These are phyloP conservation scores for Heliamphora pulchella DNA, from an alignment of 179 eudicot genomes.

Conservation along the genomic window DNA sequence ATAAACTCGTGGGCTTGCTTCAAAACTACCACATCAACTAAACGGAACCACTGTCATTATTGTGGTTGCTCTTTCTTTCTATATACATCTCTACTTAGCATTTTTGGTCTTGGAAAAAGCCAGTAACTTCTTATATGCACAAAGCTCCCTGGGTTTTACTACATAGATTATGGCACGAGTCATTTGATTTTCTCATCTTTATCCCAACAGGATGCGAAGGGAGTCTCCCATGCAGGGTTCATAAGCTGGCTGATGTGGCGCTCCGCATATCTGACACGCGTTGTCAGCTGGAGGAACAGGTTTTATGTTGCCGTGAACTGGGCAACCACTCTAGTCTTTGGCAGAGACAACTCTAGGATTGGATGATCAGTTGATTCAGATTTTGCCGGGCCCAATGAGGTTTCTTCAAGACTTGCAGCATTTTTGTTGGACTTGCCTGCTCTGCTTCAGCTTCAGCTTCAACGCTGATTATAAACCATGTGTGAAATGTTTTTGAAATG, in stretches of 20 bases:
- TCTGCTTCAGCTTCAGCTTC: slow-evolving; percentile 10
- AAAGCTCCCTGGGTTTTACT: too few relatives aligned
- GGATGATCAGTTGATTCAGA: slow-evolving; percentile 15
- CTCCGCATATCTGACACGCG: slow-evolving; percentile 81
- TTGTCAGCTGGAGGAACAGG: slow-evolving; percentile 82
- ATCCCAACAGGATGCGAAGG: slow-evolving; percentile 50
- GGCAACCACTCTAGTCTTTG: slow-evolving; percentile 80
- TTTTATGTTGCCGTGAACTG: slow-evolving; percentile 82
- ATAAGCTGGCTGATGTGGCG: slow-evolving; percentile 89
- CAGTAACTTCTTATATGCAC: too few relatives aligned
- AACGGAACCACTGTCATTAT: too few relatives aligned
- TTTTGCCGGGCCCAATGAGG: neutral
- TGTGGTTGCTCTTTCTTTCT: too few relatives aligned
- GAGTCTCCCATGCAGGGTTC: slow-evolving; percentile 65
- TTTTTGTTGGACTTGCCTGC: neutral
- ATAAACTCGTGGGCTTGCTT: too few relatives aligned
- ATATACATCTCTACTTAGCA: too few relatives aligned
- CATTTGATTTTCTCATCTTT: neutral
- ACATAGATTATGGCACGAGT: neutral
- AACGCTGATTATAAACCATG: too few relatives aligned
- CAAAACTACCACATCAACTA: too few relatives aligned
- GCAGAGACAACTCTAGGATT: slow-evolving; percentile 69
- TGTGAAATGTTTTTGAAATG: neutral
- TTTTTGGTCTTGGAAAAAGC: too few relatives aligned
- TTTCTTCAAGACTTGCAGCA: neutral